Evolutionary conservation across 805 yeast genomes (phyloP).

Genomic region (Hanseniaspora singularis): DNA sequence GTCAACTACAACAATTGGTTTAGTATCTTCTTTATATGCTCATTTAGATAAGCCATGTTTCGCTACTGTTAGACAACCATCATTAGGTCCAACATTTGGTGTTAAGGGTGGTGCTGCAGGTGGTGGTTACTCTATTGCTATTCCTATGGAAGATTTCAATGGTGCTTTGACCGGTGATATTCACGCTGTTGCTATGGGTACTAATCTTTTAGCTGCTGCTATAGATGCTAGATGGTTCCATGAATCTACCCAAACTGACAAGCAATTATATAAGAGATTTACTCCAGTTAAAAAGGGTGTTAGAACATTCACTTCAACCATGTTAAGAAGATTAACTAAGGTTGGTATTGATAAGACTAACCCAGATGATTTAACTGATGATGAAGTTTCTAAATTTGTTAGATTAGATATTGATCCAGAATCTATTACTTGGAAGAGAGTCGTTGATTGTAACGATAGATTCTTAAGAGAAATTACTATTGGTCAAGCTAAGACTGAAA

Average conservation of each 20-base stretch:
- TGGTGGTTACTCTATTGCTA: conserved; percentile 78
- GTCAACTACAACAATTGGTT: conserved; percentile 72
- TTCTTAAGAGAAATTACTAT: conserved; percentile 65
- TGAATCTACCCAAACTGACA: conserved; percentile 61
- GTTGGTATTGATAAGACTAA: conserved; percentile 57
- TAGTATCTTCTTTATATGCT: conserved; percentile 71
- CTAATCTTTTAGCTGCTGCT: conserved; percentile 72
- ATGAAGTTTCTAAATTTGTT: conserved; percentile 53
- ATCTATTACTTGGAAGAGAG: conserved; percentile 70
- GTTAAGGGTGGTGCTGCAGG: conserved; percentile 88
- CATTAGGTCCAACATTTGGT: conserved; percentile 84
- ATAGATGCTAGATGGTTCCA: conserved; percentile 80
- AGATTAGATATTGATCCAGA: conserved; percentile 68
- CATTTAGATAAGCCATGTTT: conserved; percentile 56
- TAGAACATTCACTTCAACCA: conserved; percentile 54
- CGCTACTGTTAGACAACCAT: conserved; percentile 78
- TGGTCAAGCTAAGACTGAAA: conserved; percentile 74
- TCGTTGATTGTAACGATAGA: conserved; percentile 75
- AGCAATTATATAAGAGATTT: conserved; percentile 58
- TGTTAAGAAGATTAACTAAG: conserved; percentile 54
- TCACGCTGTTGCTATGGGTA: conserved; percentile 74
- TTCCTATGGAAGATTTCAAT: conserved; percentile 82
- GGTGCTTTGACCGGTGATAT: conserved; percentile 80
- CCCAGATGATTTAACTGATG: conserved; percentile 60
- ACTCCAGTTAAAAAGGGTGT: conserved; percentile 65